Evolutionary conservation across 2,329 filamentous ascomycete genomes (phyloP).

Genomic region (Aspergillus sp.): DNA sequence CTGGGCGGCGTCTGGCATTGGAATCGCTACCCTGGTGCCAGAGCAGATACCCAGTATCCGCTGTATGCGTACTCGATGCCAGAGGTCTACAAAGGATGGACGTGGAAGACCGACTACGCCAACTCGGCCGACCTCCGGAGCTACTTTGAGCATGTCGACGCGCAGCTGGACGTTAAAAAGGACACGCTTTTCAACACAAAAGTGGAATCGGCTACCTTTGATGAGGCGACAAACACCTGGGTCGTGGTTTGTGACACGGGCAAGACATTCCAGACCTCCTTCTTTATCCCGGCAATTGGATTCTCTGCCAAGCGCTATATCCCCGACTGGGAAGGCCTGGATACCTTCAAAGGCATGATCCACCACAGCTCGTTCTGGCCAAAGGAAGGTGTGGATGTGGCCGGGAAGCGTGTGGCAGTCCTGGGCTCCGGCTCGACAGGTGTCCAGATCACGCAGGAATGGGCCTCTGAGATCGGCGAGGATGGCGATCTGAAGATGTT

Average conservation of each 20-base stretch:
- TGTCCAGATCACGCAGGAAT: conserved; percentile 58
- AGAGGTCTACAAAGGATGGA: conserved; percentile 47
- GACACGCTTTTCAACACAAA: conserved; percentile 46
- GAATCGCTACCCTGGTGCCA: conserved; percentile 11
- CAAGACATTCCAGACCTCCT: conserved; percentile 37
- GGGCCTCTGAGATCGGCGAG: conserved; percentile 42
- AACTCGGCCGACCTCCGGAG: conserved; percentile 36
- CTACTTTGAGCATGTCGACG: conserved; percentile 51
- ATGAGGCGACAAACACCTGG: conserved; percentile 43
- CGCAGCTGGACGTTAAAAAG: conserved; percentile 43
- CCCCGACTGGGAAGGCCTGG: conserved; percentile 38
- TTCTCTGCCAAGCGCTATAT: conserved; percentile 43
- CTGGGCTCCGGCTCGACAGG: conserved; percentile 57
- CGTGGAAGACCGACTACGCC: conserved; percentile 37
- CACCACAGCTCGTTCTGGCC: conserved; percentile 59
- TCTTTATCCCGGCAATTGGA: conserved; percentile 48
- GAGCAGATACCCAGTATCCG: conserved; percentile 5
- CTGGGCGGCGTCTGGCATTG: conserved; percentile 6
- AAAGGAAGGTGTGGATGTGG: conserved; percentile 44
- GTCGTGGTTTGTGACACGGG: conserved; percentile 45
- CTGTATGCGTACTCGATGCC: conserved; percentile 34
- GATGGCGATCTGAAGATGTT: conserved; percentile 53
- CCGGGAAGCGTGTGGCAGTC: conserved; percentile 52
- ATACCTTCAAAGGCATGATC: conserved; percentile 51
- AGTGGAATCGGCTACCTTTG: conserved; percentile 43